Evolutionary conservation across 1,284 basidiomycete genomes (phyloP), one percentile per base, ranked within the genome.

Genomic region (Ceratorhiza oryzae-sativae): DNA sequence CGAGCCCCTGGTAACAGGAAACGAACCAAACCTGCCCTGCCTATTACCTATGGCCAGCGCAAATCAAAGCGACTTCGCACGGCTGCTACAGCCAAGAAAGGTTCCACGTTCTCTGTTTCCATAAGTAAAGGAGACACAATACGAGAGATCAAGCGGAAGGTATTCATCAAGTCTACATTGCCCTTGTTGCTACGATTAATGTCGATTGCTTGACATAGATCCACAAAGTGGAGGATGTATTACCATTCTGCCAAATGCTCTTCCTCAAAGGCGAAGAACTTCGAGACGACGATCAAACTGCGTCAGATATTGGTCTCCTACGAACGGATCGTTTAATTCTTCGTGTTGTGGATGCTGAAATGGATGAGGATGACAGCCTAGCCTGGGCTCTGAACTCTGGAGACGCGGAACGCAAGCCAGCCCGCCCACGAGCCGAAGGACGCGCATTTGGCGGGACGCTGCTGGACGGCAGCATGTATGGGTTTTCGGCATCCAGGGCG

Each of bases 121-220:
- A 84, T 93, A 56, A 83, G 82, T 46, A 92, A 90, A 78, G 79
- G 80, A 20, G 91, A 86, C 75, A 88, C 88, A 0, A 83, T 94
- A 68, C 92, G 90, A 77, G 90, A 92, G 10, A 86, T 94, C 75
- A 93, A 92, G 78, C 78, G 90, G 62, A 82, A 85, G 83, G 91
- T 92, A 71, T 70, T 45, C 12, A 18, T 4, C 15, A 41, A 12
- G 18, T 36, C 20, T 34, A 20, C 8, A 20, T 23, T 23, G 32
- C 20, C 25, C 13, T 56, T 6, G 15, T 48, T 9, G 36, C n/a
- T 56, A 51, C 32, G 25, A 36, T 34, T 42, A 41, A 67, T 55
- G 53, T 18, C 39, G 12, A 74, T 32, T 46, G 12, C 32, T 30
- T 27, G 42, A 30, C 46, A 36, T 23, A 84, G 90, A 78, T 92